Evolutionary conservation across 352 stramenopile species (phyloP).

Genomic region (Phytophthora boehmeriae): DNA sequence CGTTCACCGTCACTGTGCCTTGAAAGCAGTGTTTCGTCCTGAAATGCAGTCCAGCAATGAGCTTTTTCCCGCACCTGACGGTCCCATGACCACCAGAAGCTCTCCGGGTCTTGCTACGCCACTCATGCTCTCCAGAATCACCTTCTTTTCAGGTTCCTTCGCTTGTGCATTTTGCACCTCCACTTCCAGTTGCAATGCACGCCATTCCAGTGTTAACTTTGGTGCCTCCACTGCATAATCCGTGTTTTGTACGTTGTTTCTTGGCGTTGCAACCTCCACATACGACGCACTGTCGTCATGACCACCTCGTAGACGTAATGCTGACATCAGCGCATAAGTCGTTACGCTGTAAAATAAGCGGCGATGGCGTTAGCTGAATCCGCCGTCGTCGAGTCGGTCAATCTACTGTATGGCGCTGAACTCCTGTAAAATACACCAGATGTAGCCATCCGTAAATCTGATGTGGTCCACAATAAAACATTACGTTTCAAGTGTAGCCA

Average conservation of each 20-base stretch:
- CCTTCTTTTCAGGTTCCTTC: conserved; percentile 47
- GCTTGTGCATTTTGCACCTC: conserved; percentile 43
- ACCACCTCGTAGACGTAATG: neutral
- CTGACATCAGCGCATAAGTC: neutral
- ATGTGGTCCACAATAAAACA: too few relatives aligned
- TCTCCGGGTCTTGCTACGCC: conserved; percentile 56
- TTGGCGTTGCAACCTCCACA: neutral
- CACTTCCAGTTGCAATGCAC: conserved; percentile 36
- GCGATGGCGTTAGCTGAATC: too few relatives aligned
- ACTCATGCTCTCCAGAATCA: conserved; percentile 57
- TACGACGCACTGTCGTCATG: neutral
- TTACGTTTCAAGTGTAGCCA: neutral
- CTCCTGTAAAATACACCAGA: too few relatives aligned
- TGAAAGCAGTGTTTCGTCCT: conserved; percentile 82
- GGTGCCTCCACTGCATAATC: conserved; percentile 9
- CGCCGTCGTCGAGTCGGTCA: too few relatives aligned
- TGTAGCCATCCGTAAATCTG: too few relatives aligned
- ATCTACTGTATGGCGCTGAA: too few relatives aligned
- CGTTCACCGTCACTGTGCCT: conserved; percentile 68
- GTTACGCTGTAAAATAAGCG: neutral
- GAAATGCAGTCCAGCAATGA: conserved; percentile 95
- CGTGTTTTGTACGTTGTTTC: neutral
- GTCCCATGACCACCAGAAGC: conserved; percentile 73
- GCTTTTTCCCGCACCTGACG: conserved; percentile 86
- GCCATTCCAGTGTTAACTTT: conserved; percentile 44